Evolutionary conservation across 805 yeast genomes (phyloP), one percentile per base, ranked within the genome.

Genomic region (Torulaspora microellipsoides): DNA sequence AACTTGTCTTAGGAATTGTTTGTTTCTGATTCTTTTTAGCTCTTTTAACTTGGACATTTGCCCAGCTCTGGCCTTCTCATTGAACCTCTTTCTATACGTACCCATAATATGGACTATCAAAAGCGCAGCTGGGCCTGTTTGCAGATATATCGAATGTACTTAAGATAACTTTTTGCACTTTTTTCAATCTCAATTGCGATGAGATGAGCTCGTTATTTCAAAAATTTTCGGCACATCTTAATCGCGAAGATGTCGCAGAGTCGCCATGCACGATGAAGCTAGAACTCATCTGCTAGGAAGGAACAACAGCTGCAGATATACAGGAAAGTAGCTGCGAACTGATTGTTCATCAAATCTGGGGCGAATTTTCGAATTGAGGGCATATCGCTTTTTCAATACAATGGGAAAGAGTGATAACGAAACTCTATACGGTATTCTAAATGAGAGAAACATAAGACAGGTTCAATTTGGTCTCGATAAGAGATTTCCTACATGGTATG

Each of bases 11-110:
- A 67, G 58, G 59, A 83, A 81, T 53, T 83, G 87, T 58, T 83
- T 83, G 54, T 84, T 84, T 41, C 95, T 70, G 17, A 78, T 84
- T 39, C 67, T 66, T 51, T 79, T 81, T 55, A 87, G 68, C 38
- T 81, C 81, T 27, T 82, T 79, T 61, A 83, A 85, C 70, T 83
- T 86, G 25, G 88, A 81, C 56, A 87, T 81, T 75, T 84, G 83
- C 14, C 95, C 95, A 2, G 87, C 60, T 28, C 95, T 79, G 43
- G 93, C 95, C 68, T 84, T 85, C 62, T 83, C 95, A 60, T 87
- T 87, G 69, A 81, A 84, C 48, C 95, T 66, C 64, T 78, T 77
- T 53, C 93, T 75, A 61, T 85, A 86, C 48, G 83, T 84, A 45
- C 91, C 95, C 95, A 87, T 87, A 2, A 25, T 36, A 13, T 20